These are phyloP conservation scores for Voacanga thouarsii DNA, from an alignment of 257 asterid genomes.

Conservation along the genomic window DNA sequence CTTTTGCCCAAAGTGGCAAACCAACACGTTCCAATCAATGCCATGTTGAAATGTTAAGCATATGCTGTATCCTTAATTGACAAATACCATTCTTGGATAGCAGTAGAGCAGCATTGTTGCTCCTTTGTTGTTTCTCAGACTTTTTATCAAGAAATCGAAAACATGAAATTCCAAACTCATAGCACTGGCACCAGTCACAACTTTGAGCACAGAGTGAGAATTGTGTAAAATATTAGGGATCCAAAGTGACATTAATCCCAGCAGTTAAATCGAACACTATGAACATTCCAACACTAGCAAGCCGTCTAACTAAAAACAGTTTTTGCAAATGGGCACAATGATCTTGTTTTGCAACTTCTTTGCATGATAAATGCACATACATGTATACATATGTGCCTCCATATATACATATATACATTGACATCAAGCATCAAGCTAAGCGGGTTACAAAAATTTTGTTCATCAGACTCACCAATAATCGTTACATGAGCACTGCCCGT, in stretches of 20 bases:
- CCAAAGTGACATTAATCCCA: too few species aligned
- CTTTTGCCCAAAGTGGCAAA: too few species aligned
- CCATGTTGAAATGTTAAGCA: too few species aligned
- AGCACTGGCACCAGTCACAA: too few species aligned
- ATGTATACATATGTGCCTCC: background rate
- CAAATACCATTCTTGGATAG: background rate
- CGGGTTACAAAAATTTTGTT: background rate
- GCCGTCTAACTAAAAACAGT: background rate
- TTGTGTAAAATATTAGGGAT: too few species aligned
- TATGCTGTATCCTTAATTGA: too few species aligned
- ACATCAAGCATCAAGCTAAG: background rate
- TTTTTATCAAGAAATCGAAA: background rate
- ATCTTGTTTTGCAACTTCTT: too few species aligned
- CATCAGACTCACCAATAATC: conserved; percentile 58
- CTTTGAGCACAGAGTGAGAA: too few species aligned
- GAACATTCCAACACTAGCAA: background rate
- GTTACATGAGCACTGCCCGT: conserved; percentile 59
- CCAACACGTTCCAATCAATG: background rate
- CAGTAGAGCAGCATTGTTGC: too few species aligned
- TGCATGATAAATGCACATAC: background rate
- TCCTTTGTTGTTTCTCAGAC: background rate
- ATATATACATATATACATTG: background rate
- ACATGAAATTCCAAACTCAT: too few species aligned
- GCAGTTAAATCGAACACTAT: too few species aligned
- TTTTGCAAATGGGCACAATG: background rate